Percentiles rank a stretch among this genome's conserved stretches.
These are phyloP conservation scores for Cutaneotrichosporon arboriforme DNA, from an alignment of 1,284 basidiomycete species.

Conservation along the genomic window DNA sequence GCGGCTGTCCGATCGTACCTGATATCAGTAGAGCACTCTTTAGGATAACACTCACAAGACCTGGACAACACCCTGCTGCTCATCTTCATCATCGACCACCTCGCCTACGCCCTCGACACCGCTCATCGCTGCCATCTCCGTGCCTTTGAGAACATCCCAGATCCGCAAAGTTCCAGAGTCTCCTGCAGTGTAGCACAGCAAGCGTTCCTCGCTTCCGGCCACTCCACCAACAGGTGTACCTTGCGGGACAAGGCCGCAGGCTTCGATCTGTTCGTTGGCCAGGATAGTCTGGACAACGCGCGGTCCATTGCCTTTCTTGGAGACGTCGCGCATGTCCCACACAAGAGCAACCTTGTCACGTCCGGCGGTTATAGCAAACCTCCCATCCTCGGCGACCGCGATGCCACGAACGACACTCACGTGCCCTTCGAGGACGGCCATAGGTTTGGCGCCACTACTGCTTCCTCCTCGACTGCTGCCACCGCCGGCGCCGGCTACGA, in stretches of 20 bases:
- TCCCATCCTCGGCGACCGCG: conserved; percentile 74
- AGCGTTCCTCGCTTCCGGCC: conserved; percentile 26
- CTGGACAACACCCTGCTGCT: conserved; percentile 52
- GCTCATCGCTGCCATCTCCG: conserved; percentile 57
- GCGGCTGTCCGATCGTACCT: conserved; percentile 65
- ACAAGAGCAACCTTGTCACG: conserved; percentile 83
- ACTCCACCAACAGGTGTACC: conserved; percentile 44
- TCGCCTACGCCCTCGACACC: conserved; percentile 51
- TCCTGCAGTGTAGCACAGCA: conserved; percentile 79
- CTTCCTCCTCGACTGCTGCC: neutral
- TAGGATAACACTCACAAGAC: conserved; percentile 26
- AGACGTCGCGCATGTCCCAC: conserved; percentile 62
- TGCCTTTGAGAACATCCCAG: conserved; percentile 71
- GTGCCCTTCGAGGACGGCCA: conserved; percentile 79
- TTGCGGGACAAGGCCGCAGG: conserved; percentile 59
- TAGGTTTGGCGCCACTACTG: conserved; percentile 58
- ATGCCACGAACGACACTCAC: conserved; percentile 83
- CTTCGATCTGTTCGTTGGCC: conserved; percentile 78
- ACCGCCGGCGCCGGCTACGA: conserved; percentile 24
- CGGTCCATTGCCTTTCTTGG: conserved; percentile 52
- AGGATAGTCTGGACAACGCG: conserved; percentile 77
- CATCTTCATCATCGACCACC: conserved; percentile 60
- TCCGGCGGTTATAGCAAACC: conserved; percentile 80
- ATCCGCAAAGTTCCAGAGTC: conserved; percentile 76
- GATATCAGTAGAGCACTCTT: conserved; percentile 21